Base-by-base conservation (phyloP, 1,139 yeast species). In the Meyerozyma guilliermondii region DNA sequence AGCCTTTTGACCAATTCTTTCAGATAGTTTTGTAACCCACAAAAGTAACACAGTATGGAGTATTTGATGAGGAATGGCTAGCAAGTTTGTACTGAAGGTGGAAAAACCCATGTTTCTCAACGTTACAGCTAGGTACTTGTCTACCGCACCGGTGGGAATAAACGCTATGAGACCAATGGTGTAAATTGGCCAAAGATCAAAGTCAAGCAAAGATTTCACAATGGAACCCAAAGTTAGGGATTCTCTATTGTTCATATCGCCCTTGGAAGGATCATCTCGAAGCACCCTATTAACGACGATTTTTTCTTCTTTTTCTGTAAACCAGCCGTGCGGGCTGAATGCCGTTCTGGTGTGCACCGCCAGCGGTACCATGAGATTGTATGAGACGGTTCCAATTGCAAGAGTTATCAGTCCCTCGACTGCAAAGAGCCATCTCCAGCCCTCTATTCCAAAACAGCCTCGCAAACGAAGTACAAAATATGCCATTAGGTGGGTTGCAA, bases 251-350 rank as follows among this genome's bases (percentile, higher is more conserved):
- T 46, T 49, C 44, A 54, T 53, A 41, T 51, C 54, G 6, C 59
- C 58, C 41, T 55, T 55, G n/a, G 50, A 43, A 8, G 59, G 59
- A 33, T 55, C 59, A 37, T 55, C 57, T 18, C 59, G 39, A 36
- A 55, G 43, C 7, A 53, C 52, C 29, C 56, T 46, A 41, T 55
- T 55, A 28, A 52, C 56, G 7, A 52, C 49, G 14, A 55, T 53
- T 35, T 49, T 50, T 35, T 48, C 53, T 35, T 55, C 54, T 30
- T 54, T 39, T 9, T 47, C 53, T 8, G 52, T 49, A 35, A 52
- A 55, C 54, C 54, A 50, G 24, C 58, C 58, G 20, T 50, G 50
- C 40, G 48, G 45, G 51, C 48, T 51, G 39, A 42, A 39, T 34
- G 38, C 43, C 23, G 28, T 42, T 22, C 41, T 50, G 20, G 54